A percentile compares a stretch with the other conserved stretches of the same genome.
Evolutionary conservation across 768 basidiomycete genomes (phyloP).

Genomic region (Brasilioporus rufonigricans): DNA sequence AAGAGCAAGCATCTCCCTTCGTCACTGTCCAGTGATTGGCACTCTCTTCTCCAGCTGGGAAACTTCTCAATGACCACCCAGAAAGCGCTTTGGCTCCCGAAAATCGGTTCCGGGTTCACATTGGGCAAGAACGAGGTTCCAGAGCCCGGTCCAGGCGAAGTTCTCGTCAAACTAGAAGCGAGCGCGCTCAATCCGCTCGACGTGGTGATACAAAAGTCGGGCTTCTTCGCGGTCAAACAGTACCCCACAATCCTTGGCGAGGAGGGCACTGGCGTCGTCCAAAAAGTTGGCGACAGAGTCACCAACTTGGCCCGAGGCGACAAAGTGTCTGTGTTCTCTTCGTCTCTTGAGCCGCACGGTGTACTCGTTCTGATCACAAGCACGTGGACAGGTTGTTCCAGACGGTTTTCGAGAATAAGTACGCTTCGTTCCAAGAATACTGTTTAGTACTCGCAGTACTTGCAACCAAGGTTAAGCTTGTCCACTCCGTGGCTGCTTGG

Average conservation of each 20-base stretch:
- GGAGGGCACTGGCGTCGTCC: slow-evolving; percentile 37
- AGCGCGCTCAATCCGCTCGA: slow-evolving; percentile 46
- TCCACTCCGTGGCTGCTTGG: not conserved
- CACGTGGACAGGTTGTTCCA: slow-evolving; percentile 10
- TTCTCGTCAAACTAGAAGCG: slow-evolving; percentile 41
- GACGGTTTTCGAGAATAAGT: not conserved
- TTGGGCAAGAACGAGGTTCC: slow-evolving; percentile 22
- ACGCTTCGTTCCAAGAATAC: slow-evolving; percentile 25
- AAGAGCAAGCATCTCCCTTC: too few relatives aligned
- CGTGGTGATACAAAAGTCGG: not conserved
- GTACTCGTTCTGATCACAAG: too few relatives aligned
- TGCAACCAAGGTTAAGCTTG: slow-evolving; percentile 8
- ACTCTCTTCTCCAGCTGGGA: not conserved
- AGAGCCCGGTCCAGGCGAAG: slow-evolving; percentile 38
- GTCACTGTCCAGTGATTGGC: too few relatives aligned
- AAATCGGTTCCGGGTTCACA: slow-evolving; percentile 2
- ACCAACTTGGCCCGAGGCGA: slow-evolving; percentile 33
- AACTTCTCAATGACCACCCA: not conserved
- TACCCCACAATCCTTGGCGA: slow-evolving; percentile 37
- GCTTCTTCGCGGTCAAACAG: slow-evolving; percentile 20
- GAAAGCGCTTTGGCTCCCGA: slow-evolving; percentile 15
- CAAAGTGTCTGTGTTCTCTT: slow-evolving; percentile 10
- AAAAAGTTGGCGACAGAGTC: slow-evolving; percentile 37
- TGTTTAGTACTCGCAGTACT: slow-evolving; percentile 13
- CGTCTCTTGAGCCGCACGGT: not conserved